These are phyloP conservation scores for Cucumis hystrix DNA, from an alignment of 306 rosid species.

Conservation along the genomic window DNA sequence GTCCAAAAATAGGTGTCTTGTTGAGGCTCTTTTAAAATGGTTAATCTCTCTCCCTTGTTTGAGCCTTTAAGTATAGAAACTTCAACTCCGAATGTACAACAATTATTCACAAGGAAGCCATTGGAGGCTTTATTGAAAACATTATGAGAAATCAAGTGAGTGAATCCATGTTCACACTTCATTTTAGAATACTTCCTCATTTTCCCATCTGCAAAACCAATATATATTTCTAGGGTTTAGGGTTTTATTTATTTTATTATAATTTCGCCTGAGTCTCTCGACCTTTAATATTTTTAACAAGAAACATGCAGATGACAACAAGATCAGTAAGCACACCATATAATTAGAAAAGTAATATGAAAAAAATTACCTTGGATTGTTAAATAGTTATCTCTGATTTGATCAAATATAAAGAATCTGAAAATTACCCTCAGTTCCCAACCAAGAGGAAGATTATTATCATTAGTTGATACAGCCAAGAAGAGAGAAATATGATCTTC, in stretches of 20 bases:
- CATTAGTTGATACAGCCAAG: background rate
- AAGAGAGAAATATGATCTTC: constrained; percentile 2
- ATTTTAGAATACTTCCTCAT: background rate
- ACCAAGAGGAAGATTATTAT: background rate
- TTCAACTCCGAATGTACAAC: constrained; percentile 8
- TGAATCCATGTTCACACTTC: constrained; percentile 3
- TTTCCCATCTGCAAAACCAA: background rate
- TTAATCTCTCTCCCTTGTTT: constrained; percentile 1
- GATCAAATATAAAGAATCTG: constrained; percentile 7
- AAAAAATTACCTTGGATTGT: constrained; percentile 10
- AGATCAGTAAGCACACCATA: too few relatives aligned
- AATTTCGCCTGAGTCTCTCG: background rate
- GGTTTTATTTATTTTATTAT: background rate
- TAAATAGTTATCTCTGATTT: constrained; percentile 6
- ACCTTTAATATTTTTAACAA: too few relatives aligned
- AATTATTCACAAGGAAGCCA: background rate
- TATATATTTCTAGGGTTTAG: background rate
- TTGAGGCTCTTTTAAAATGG: background rate
- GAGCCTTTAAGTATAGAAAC: background rate
- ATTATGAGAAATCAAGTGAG: background rate
- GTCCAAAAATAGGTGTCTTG: background rate
- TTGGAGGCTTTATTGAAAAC: background rate
- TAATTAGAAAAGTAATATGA: too few relatives aligned
- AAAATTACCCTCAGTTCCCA: constrained; percentile 1
- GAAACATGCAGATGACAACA: too few relatives aligned